Percentiles rank a stretch among this genome's conserved stretches.
These are phyloP conservation scores for Crataegus laevigata DNA, from an alignment of 306 rosid species.

Conservation along the genomic window DNA sequence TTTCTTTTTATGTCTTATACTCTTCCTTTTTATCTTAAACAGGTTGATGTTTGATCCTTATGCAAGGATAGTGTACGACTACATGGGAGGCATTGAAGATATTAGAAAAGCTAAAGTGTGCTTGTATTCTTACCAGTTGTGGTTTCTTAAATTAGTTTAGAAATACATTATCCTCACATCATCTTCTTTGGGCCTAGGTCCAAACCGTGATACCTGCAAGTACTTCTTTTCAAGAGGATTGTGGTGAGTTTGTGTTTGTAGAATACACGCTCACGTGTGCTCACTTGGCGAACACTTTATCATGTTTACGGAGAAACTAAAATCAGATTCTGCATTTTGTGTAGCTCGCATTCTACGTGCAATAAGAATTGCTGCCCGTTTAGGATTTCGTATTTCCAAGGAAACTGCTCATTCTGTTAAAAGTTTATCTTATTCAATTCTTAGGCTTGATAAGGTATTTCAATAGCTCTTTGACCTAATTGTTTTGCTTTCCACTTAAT, in stretches of 20 bases:
- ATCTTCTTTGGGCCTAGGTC: constrained; percentile 55
- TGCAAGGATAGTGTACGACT: constrained; percentile 58
- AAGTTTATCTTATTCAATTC: constrained; percentile 40
- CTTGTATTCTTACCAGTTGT: constrained; percentile 29
- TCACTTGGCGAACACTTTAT: background rate
- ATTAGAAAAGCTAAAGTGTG: constrained; percentile 58
- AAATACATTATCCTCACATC: constrained; percentile 18
- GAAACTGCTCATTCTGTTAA: constrained; percentile 68
- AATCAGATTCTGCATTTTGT: constrained; percentile 16
- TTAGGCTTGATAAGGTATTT: constrained; percentile 72
- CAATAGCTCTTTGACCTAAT: constrained; percentile 12
- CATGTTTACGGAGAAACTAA: background rate
- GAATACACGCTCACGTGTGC: background rate
- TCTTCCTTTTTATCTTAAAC: constrained; percentile 15
- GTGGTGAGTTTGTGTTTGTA: constrained; percentile 50
- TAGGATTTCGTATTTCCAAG: constrained; percentile 62
- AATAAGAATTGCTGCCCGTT: constrained; percentile 81
- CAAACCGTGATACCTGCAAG: constrained; percentile 65
- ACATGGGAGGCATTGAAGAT: constrained; percentile 84
- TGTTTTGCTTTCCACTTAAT: background rate
- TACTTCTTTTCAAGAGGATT: constrained; percentile 75
- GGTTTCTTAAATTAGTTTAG: constrained; percentile 22
- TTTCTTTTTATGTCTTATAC: background rate
- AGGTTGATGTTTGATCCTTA: constrained; percentile 88
- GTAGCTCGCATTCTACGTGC: constrained; percentile 91